phyloP scores from a whole-genome alignment of 1,284 basidiomycete genomes.

The Puccinia coronata region DNA sequence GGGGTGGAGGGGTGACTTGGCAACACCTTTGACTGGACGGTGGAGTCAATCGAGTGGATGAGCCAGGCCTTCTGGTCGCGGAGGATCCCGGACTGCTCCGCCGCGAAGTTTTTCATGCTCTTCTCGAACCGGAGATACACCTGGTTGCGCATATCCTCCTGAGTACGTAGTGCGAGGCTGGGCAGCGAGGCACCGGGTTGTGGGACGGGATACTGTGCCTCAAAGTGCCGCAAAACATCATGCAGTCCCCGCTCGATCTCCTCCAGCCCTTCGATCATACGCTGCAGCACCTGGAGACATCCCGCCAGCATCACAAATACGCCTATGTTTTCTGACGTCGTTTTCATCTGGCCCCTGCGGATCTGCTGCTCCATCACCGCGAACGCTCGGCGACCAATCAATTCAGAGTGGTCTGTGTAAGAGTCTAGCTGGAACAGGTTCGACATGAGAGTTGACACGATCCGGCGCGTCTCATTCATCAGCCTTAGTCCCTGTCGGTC shows the following conservation, averaged over 20 bases:
- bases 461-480: constrained; percentile 81
- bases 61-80: constrained; percentile 86
- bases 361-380: constrained; percentile 73
- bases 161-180: not conserved
- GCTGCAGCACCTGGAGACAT: constrained; percentile 78
- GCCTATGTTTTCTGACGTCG: constrained; percentile 67
- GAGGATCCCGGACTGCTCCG: constrained; percentile 77
- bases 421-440: constrained; percentile 58
- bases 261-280: constrained; percentile 78
- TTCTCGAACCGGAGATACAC: not conserved
- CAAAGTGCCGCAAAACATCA: constrained; percentile 62
- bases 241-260: constrained; percentile 80
- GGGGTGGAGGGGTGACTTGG: not conserved
- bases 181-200: not conserved
- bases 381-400: constrained; percentile 60
- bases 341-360: constrained; percentile 63
- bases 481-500: constrained; percentile 81
- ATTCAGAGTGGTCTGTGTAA: constrained; percentile 11
- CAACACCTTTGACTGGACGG: not conserved
- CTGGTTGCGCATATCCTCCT: not conserved
- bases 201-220: not conserved
- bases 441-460: constrained; percentile 78
- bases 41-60: not conserved
- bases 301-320: constrained; percentile 58
- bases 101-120: not conserved